phyloP scores from a whole-genome alignment of 1,284 basidiomycete species.

The Boletellus deceptivus region DNA sequence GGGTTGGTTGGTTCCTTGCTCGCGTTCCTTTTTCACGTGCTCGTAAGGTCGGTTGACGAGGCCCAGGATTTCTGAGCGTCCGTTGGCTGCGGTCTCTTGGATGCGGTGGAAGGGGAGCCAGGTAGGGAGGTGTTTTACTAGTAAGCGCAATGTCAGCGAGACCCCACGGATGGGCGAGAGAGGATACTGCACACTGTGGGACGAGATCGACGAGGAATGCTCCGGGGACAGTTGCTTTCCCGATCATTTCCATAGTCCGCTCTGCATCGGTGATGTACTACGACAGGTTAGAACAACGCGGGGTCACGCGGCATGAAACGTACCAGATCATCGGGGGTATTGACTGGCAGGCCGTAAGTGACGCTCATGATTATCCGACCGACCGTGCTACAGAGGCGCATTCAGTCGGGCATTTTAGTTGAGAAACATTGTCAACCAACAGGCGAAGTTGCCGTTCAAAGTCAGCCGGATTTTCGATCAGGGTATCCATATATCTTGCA shows the following conservation, averaged over 20 bases:
- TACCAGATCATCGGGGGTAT: slow-evolving; percentile 19
- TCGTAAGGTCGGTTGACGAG: slow-evolving; percentile 19
- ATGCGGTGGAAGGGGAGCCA: slow-evolving; percentile 24
- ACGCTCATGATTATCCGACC: slow-evolving; percentile 25
- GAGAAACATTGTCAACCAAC: slow-evolving; percentile 11
- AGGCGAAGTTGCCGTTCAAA: slow-evolving; percentile 28
- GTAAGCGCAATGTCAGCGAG: not conserved
- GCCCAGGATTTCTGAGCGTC: slow-evolving; percentile 14
- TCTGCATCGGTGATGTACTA: slow-evolving; percentile 28
- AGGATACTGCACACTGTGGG: slow-evolving; percentile 17
- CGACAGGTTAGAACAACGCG: not conserved
- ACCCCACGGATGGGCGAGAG: not conserved
- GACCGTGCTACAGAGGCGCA: slow-evolving; percentile 15
- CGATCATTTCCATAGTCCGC: slow-evolving; percentile 21
- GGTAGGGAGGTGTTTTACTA: slow-evolving; percentile 31
- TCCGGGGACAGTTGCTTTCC: slow-evolving; percentile 22
- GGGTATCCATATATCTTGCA: slow-evolving; percentile 10
- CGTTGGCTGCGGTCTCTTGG: slow-evolving; percentile 11
- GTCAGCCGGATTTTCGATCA: slow-evolving; percentile 20
- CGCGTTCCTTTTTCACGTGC: slow-evolving; percentile 16
- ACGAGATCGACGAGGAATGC: slow-evolving; percentile 27
- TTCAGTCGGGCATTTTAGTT: not conserved
- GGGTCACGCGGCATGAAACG: too few species aligned
- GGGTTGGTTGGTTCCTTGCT: slow-evolving; percentile 9
- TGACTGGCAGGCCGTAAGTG: slow-evolving; percentile 27